A percentile compares a stretch with the other conserved stretches of the same genome.
Conservation (phyloP, 768 basidiomycete genomes). For the Boletus pseudo-olivaceus region DNA sequence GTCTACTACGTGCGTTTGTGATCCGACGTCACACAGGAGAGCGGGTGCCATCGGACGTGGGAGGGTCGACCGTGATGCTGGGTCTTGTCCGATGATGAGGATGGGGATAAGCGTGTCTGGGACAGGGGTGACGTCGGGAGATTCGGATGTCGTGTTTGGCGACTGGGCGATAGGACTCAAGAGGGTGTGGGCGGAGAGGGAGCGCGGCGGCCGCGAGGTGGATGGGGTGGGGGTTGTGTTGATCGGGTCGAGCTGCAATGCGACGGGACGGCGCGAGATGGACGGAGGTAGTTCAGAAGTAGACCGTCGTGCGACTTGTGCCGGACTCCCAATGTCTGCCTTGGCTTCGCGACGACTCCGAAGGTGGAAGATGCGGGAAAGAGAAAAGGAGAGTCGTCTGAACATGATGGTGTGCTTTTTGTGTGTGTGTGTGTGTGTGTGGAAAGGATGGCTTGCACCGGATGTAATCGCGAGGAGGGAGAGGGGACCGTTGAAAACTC, state of each 20-base stretch:
- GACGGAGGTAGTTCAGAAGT: background rate
- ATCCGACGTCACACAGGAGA: background rate
- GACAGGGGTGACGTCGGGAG: background rate
- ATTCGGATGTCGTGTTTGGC: background rate
- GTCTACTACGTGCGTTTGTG: background rate
- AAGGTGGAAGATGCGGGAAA: conserved; percentile 19
- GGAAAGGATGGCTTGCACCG: conserved; percentile 15
- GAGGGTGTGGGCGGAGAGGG: background rate
- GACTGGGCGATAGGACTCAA: background rate
- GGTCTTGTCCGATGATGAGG: conserved; percentile 14
- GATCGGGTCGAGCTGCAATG: background rate
- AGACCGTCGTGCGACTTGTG: too few relatives aligned
- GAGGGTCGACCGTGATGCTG: background rate
- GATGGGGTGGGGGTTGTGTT: background rate
- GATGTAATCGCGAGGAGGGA: background rate
- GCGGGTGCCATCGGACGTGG: background rate
- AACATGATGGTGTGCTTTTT: conserved; percentile 9
- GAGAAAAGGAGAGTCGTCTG: conserved; percentile 10
- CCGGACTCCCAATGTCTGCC: background rate
- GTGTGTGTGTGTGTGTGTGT: too few relatives aligned
- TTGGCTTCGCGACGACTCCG: conserved; percentile 9
- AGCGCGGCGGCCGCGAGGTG: background rate
- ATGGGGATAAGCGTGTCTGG: background rate
- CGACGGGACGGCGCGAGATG: background rate
- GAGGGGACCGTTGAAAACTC: background rate